A percentile compares a stretch with the other conserved stretches of the same genome.
phyloP scores from a whole-genome alignment of 306 rosid genomes.

The Oxytropis ochrocephala region DNA sequence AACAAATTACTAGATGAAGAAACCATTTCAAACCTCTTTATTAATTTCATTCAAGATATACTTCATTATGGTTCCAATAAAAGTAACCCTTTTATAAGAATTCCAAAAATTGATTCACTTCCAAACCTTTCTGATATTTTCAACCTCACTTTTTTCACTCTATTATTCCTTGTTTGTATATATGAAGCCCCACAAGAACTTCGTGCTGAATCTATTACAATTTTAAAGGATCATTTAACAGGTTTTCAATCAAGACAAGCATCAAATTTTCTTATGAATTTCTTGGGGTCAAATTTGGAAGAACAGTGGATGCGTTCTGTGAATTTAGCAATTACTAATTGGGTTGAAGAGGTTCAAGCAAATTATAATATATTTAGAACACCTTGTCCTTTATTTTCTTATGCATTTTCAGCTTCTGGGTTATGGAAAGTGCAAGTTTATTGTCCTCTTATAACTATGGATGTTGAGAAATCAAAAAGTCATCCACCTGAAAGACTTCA shows the following conservation, averaged over 20 bases:
- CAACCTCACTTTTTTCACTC: constrained; percentile 57
- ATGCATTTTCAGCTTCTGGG: constrained; percentile 49
- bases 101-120: constrained; percentile 41
- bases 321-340: constrained; percentile 68
- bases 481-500: constrained; percentile 45
- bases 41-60: constrained; percentile 53
- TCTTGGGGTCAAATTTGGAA: constrained; percentile 70
- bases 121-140: constrained; percentile 46
- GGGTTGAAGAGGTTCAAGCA: constrained; percentile 46
- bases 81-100: constrained; percentile 32
- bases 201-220: constrained; percentile 34
- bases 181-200: constrained; percentile 64
- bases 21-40: constrained; percentile 40
- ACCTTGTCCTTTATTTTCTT: constrained; percentile 66
- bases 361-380: constrained; percentile 27
- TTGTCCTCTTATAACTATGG: constrained; percentile 76
- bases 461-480: constrained; percentile 37
- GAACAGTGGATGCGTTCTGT: constrained; percentile 90
- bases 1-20: constrained; percentile 31
- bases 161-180: constrained; percentile 61
- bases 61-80: constrained; percentile 62
- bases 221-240: constrained; percentile 44
- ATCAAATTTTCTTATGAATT: constrained; percentile 55
- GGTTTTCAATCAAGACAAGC: constrained; percentile 42
- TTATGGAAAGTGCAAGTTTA: constrained; percentile 81